Evolutionary conservation across 495 filamentous ascomycete species (phyloP), one percentile per base, ranked within the genome.

Genomic region (Tuber melanosporum): DNA sequence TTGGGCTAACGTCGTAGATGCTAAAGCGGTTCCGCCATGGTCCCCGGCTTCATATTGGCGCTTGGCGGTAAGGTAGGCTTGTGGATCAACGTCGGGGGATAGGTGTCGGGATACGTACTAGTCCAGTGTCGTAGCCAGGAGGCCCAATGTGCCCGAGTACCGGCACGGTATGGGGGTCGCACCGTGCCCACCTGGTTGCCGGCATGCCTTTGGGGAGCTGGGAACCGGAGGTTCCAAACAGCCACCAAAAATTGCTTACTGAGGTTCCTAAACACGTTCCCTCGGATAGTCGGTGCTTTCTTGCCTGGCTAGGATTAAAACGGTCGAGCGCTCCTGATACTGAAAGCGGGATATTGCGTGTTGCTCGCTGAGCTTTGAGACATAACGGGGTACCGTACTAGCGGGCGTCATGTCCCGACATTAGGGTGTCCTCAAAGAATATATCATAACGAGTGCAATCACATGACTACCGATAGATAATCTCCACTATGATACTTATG

Each of bases 1-100:
- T 70, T 72, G 46, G 74, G 69, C 8, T 32, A 15, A 76, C 26
- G 69, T 76, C 70, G 20, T 69, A 20, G 36, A 77, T 76, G 36
- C 66, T 70, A 15, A 39, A 39, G 20, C 52, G 9, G 44, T 66
- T 52, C 57, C 45, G 69, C 32, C 70, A 49, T 20, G 26, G 12
- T 62, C 19, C 72, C 44, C 9, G 7, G 43, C 69, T 42, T 72
- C 69, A 39, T 72, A 44, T 41, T 71, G 43, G 43, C 26, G 69
- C 36, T 76, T 57, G 10, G 39, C 19, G 69, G 6, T 20, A 49
- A 76, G 42, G 44, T n/a, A 52, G 6, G 47, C 47, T 20, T 20
- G 20, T 52, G 20, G 20, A 52, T 52, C 22, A 20, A 52, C 19
- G 17, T 26, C 47, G 26, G 26, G 4, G 62, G 71, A 32, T 47